A percentile compares a stretch with the other conserved stretches of the same genome.
phyloP scores from a whole-genome alignment of 2,329 filamentous ascomycete genomes.

The Penicillium oxalicum region DNA sequence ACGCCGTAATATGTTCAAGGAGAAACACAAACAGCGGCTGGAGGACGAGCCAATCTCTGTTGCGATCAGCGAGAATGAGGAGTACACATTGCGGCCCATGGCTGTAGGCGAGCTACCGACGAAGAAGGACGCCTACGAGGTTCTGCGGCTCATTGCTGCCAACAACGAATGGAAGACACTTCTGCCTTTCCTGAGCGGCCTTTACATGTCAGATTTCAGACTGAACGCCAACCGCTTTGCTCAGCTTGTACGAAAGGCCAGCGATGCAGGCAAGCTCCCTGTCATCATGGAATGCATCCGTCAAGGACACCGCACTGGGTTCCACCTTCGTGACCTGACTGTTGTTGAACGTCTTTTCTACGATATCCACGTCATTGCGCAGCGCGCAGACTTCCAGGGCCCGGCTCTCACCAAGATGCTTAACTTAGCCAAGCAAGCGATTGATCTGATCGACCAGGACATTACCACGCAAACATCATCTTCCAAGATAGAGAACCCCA shows the following conservation, averaged over 20 bases:
- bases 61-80: slow-evolving; percentile 33
- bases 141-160: slow-evolving; percentile 33
- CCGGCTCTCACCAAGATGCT: slow-evolving; percentile 25
- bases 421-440: slow-evolving; percentile 30
- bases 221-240: slow-evolving; percentile 24
- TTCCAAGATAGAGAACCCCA: slow-evolving; percentile 28
- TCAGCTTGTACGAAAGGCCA: slow-evolving; percentile 36
- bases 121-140: slow-evolving; percentile 26
- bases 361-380: slow-evolving; percentile 33
- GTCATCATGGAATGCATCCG: slow-evolving; percentile 35
- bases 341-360: slow-evolving; percentile 34
- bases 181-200: slow-evolving; percentile 35
- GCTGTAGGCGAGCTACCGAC: slow-evolving; percentile 29
- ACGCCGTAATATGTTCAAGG: slow-evolving; percentile 36
- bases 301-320: slow-evolving; percentile 30
- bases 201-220: slow-evolving; percentile 26
- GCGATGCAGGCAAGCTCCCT: slow-evolving; percentile 30
- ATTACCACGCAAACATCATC: slow-evolving; percentile 26
- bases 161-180: slow-evolving; percentile 39
- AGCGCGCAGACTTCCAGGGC: slow-evolving; percentile 30
- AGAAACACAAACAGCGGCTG: slow-evolving; percentile 31
- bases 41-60: slow-evolving; percentile 38
- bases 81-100: slow-evolving; percentile 37
- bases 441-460: slow-evolving; percentile 30
- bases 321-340: slow-evolving; percentile 27